Percentiles rank a stretch among this genome's conserved stretches.
Evolutionary conservation across 768 basidiomycete species (phyloP).

Genomic region (Collybia sp.): DNA sequence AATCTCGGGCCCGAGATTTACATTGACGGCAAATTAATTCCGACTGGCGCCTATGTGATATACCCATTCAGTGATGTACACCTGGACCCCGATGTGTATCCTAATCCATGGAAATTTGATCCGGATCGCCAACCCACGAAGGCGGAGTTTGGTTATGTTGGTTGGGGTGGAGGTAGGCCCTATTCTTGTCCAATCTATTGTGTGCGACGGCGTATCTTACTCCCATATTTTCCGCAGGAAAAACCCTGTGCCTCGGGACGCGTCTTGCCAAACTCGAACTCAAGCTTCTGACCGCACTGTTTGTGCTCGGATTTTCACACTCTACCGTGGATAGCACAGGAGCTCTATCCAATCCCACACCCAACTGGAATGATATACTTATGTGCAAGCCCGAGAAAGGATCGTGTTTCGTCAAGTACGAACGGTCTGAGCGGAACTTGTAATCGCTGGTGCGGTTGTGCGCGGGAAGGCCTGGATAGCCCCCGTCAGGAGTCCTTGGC

Average conservation of each 20-base stretch:
- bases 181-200: conserved; percentile 8
- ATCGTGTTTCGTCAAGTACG: conserved; percentile 50
- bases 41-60: conserved; percentile 70
- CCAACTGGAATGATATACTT: conserved; percentile 78
- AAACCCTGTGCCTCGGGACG: conserved; percentile 66
- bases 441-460: no score
- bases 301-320: conserved; percentile 61
- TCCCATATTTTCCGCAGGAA: conserved; percentile 38
- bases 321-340: conserved; percentile 51
- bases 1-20: conserved; percentile 70
- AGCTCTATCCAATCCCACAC: conserved; percentile 35
- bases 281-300: conserved; percentile 65
- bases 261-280: conserved; percentile 72
- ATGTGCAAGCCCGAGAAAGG: conserved; percentile 55
- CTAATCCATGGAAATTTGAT: conserved; percentile 76
- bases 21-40: conserved; percentile 65
- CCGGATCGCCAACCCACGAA: conserved; percentile 46
- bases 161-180: conserved; percentile 75
- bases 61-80: conserved; percentile 82
- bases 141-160: conserved; percentile 58
- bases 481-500: no score
- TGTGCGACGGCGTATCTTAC: conserved; percentile 8
- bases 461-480: no score
- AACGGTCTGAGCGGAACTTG: conserved; percentile 20
- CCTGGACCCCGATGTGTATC: conserved; percentile 66